Conservation (phyloP, 257 asterid genomes). For the Ligustrum vulgare region DNA sequence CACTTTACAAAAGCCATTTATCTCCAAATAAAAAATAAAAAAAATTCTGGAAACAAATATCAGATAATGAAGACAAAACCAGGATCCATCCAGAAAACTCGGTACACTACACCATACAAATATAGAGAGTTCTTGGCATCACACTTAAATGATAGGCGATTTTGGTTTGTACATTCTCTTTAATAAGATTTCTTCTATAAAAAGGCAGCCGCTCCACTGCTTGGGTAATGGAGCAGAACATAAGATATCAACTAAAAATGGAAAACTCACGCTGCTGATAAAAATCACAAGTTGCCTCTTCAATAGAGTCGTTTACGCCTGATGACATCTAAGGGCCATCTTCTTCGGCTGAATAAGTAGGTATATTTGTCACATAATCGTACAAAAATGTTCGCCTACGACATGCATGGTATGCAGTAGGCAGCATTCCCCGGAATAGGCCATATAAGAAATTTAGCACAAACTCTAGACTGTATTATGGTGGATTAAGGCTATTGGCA, state of each 20-base stretch:
- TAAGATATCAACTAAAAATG: background rate
- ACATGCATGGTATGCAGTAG: background rate
- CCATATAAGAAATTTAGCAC: no score
- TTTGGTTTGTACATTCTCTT: constrained; percentile 26
- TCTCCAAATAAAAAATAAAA: background rate
- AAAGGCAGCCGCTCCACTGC: constrained; percentile 11
- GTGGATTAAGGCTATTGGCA: no score
- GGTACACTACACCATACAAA: background rate
- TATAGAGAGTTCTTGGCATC: constrained; percentile 3
- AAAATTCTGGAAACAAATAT: background rate
- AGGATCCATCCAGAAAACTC: background rate
- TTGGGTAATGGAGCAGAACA: background rate
- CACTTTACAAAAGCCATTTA: background rate
- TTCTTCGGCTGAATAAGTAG: constrained; percentile 65
- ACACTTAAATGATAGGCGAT: background rate
- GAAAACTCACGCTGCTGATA: background rate
- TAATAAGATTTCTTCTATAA: background rate
- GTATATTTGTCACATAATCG: background rate
- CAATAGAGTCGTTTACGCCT: constrained; percentile 8
- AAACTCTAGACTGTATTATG: no score
- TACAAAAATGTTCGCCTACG: background rate
- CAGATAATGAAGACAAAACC: background rate
- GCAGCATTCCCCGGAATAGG: no score
- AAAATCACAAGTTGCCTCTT: background rate
- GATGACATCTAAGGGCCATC: constrained; percentile 52